A percentile compares a stretch with the other conserved stretches of the same genome.
Conservation (phyloP, 768 basidiomycete species). For the Rhizopogon vinicolor region DNA sequence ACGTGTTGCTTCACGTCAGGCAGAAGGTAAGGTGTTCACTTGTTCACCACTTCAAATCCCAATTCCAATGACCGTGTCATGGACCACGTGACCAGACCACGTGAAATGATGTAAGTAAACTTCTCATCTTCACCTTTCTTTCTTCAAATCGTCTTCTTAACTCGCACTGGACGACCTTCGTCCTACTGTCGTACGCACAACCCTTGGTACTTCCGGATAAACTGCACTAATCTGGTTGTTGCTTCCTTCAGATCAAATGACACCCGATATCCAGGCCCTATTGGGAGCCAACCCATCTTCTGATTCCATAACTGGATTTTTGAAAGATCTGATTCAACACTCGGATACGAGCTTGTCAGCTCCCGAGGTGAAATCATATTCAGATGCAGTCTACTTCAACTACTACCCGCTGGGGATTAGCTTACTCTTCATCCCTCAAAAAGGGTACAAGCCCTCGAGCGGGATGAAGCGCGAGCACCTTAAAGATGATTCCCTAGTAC, state of each 20-base stretch:
- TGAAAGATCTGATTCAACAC: slow-evolving; percentile 26
- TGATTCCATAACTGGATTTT: slow-evolving; percentile 35
- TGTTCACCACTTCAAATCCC: no score
- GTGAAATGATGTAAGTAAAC: not conserved
- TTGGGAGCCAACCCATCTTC: slow-evolving; percentile 52
- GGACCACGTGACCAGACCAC: not conserved
- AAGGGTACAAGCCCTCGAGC: slow-evolving; percentile 55
- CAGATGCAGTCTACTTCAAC: slow-evolving; percentile 86
- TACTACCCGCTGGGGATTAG: slow-evolving; percentile 79
- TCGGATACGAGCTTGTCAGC: slow-evolving; percentile 9
- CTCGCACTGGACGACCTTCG: not conserved
- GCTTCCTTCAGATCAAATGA: slow-evolving; percentile 7
- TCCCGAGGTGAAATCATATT: slow-evolving; percentile 73
- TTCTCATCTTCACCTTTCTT: no score
- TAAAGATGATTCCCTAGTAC: slow-evolving; percentile 42
- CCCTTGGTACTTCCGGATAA: not conserved
- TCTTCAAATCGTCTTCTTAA: not conserved
- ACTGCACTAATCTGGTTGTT: not conserved
- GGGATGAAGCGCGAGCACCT: slow-evolving; percentile 44
- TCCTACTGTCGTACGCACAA: not conserved
- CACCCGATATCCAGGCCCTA: slow-evolving; percentile 28
- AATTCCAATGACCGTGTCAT: no score
- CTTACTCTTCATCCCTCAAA: slow-evolving; percentile 64
- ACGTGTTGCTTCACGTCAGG: not conserved
- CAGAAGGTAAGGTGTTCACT: not conserved